Percentiles rank a stretch among this genome's conserved stretches.
Evolutionary conservation across 148 eudicot genomes (phyloP).

Genomic region (Rhododendron ovatum): DNA sequence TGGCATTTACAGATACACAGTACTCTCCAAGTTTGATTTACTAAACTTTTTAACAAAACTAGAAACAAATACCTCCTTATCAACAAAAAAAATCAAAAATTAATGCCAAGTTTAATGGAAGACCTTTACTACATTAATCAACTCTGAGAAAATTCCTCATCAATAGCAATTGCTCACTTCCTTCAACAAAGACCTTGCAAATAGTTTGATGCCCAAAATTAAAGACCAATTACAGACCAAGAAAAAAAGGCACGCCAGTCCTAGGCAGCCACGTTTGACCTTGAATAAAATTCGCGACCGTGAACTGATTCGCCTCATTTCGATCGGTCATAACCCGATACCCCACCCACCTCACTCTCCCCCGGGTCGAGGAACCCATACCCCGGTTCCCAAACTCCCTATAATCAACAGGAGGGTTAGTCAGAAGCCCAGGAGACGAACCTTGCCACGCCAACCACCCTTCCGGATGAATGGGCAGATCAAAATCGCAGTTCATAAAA

Average conservation of each 20-base stretch:
- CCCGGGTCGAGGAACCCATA: slow-evolving; percentile 31
- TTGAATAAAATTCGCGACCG: slow-evolving; percentile 41
- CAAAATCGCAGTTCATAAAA: slow-evolving; percentile 34
- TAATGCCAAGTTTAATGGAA: neutral
- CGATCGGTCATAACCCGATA: slow-evolving; percentile 26
- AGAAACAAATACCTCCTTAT: no score
- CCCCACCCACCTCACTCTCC: slow-evolving; percentile 62
- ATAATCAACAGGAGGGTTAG: slow-evolving; percentile 31
- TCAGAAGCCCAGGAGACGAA: slow-evolving; percentile 2
- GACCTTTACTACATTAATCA: neutral
- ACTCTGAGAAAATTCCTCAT: neutral
- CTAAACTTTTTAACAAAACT: no score
- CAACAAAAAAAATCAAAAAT: no score
- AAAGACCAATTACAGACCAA: slow-evolving; percentile 20
- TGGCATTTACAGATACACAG: no score
- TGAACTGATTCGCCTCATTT: slow-evolving; percentile 18
- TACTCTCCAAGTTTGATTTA: no score
- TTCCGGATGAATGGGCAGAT: slow-evolving; percentile 16
- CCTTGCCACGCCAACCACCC: slow-evolving; percentile 64
- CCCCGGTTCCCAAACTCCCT: slow-evolving; percentile 61
- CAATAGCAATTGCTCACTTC: neutral
- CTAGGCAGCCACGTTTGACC: slow-evolving; percentile 63
- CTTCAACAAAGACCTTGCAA: neutral
- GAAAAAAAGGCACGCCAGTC: slow-evolving; percentile 53
- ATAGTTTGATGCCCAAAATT: neutral